Evolutionary conservation across 2,329 filamentous ascomycete genomes (phyloP).

Genomic region (Alternaria viburni): DNA sequence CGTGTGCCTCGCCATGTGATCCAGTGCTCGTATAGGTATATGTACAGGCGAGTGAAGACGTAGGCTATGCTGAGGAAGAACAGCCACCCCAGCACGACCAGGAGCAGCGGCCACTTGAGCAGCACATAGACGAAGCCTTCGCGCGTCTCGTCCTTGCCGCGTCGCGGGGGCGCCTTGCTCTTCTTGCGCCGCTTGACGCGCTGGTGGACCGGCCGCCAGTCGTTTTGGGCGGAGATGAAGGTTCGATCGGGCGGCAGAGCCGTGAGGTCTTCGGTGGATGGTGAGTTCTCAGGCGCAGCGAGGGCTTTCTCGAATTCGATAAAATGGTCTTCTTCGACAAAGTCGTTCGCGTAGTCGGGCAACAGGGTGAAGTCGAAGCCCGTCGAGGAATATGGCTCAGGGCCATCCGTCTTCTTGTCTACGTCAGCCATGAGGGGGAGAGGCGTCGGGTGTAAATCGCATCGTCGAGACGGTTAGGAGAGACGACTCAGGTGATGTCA

Average conservation of each 20-base stretch:
- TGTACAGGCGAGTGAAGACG: constrained; percentile 82
- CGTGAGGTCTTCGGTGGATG: constrained; percentile 64
- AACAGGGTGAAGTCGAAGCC: constrained; percentile 72
- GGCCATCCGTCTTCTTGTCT: constrained; percentile 56
- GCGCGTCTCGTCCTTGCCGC: constrained; percentile 83
- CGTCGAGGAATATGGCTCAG: constrained; percentile 66
- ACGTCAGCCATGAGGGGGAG: constrained; percentile 50
- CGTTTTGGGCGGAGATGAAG: constrained; percentile 89
- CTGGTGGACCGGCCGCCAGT: constrained; percentile 90
- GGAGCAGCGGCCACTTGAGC: constrained; percentile 88
- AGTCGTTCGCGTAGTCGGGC: constrained; percentile 81
- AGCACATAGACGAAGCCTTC: constrained; percentile 91
- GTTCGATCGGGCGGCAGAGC: constrained; percentile 53
- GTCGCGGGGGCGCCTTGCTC: constrained; percentile 47
- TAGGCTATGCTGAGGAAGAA: constrained; percentile 75
- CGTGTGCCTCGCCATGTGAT: constrained; percentile 86
- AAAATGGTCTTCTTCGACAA: constrained; percentile 75
- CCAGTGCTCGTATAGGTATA: constrained; percentile 89
- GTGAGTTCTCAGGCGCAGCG: constrained; percentile 77
- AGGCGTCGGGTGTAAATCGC: constrained; percentile 6
- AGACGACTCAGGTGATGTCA: neutral
- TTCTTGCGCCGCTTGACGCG: constrained; percentile 61
- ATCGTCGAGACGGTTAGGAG: constrained; percentile 18
- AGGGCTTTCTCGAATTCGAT: constrained; percentile 81
- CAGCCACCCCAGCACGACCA: constrained; percentile 83